phyloP scores from a whole-genome alignment of 208 protist genomes.

The Trypanosoma grayi region DNA sequence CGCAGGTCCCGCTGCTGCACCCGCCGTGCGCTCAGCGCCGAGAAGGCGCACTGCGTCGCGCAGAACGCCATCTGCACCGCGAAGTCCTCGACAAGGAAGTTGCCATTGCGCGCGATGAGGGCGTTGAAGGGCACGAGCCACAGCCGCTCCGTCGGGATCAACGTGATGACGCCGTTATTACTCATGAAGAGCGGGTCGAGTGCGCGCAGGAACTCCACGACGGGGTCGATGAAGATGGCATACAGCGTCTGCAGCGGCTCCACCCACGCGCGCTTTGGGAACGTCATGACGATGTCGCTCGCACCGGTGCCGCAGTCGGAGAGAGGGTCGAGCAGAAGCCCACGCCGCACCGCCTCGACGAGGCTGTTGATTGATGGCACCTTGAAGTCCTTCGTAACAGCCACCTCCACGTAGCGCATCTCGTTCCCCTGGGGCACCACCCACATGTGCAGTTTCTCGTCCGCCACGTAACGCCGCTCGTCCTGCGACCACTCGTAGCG shows the following conservation, averaged over 20 bases:
- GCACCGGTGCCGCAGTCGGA: not conserved
- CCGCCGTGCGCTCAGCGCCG: constrained; percentile 50
- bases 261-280: constrained; percentile 76
- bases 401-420: constrained; percentile 86
- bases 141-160: constrained; percentile 74
- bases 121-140: constrained; percentile 88
- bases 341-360: constrained; percentile 45
- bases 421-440: constrained; percentile 72
- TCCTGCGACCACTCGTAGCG: constrained; percentile 66
- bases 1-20: constrained; percentile 59
- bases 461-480: constrained; percentile 34
- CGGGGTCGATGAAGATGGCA: constrained; percentile 75
- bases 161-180: constrained; percentile 64
- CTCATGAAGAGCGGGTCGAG: constrained; percentile 53
- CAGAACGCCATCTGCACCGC: constrained; percentile 82
- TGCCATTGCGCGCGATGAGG: constrained; percentile 67
- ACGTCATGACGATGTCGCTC: constrained; percentile 54
- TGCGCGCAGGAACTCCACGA: constrained; percentile 78
- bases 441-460: constrained; percentile 85
- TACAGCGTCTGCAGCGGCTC: constrained; percentile 82
- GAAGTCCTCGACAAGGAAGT: constrained; percentile 81
- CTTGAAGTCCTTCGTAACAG: constrained; percentile 78
- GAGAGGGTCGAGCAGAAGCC: constrained; percentile 63
- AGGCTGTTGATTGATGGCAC: constrained; percentile 52
- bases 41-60: constrained; percentile 75